Percentiles rank a stretch among this genome's conserved stretches.
phyloP scores from a whole-genome alignment of 2,329 filamentous ascomycete genomes.

The Colletotrichum liaoningense region DNA sequence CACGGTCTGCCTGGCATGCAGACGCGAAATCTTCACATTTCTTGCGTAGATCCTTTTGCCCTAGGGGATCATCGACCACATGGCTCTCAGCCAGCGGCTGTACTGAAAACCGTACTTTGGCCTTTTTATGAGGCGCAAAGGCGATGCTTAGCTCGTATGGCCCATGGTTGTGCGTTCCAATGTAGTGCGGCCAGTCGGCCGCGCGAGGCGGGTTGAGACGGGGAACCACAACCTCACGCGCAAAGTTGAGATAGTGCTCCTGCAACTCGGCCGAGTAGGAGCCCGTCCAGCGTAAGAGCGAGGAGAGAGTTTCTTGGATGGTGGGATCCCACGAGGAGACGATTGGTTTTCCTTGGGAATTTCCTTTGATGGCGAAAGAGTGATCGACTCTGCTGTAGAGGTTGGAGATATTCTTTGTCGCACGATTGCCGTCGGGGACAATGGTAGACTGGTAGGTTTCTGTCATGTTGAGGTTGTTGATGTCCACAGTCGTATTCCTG shows the following conservation, averaged over 20 bases:
- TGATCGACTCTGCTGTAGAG: neutral
- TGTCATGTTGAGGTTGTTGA: conserved; percentile 4
- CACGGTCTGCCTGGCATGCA: conserved; percentile 11
- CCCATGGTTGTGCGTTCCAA: conserved; percentile 14
- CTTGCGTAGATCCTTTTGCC: conserved; percentile 15
- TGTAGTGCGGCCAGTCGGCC: conserved; percentile 11
- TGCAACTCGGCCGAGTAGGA: conserved; percentile 12
- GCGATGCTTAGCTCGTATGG: conserved; percentile 25
- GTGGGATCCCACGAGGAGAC: conserved; percentile 22
- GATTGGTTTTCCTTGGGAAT: neutral
- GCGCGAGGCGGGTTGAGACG: conserved; percentile 22
- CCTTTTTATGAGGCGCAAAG: conserved; percentile 6
- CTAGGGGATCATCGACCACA: neutral
- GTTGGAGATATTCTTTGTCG: conserved; percentile 1
- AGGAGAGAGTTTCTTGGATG: neutral
- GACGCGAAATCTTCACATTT: conserved; percentile 11
- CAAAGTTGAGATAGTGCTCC: conserved; percentile 21
- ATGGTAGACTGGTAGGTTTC: neutral
- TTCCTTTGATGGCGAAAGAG: neutral
- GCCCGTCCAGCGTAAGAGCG: conserved; percentile 20
- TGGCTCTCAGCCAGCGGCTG: conserved; percentile 12
- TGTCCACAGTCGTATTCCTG: neutral
- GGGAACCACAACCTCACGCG: conserved; percentile 18
- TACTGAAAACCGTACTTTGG: conserved; percentile 19
- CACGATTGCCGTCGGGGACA: neutral